phyloP scores from a whole-genome alignment of 345 rosid species.

The Brassica cretica region DNA sequence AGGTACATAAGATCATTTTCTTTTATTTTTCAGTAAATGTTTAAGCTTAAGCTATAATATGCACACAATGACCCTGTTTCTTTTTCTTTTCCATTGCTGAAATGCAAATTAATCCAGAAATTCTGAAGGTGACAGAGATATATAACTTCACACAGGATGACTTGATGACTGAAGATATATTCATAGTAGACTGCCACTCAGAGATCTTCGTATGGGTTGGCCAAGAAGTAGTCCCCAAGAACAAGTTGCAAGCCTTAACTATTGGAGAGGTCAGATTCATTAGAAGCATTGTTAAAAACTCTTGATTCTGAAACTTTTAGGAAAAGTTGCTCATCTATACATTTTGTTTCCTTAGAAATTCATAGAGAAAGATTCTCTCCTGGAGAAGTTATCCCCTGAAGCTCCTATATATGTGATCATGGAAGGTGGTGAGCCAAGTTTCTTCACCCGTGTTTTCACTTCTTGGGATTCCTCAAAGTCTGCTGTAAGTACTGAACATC shows the following conservation, averaged over 20 bases:
- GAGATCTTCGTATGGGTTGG: conserved; percentile 97
- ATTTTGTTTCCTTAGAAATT: conserved; percentile 60
- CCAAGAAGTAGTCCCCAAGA: conserved; percentile 75
- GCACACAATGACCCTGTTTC: conserved; percentile 27
- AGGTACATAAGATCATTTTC: conserved; percentile 46
- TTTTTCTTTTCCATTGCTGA: conserved; percentile 10
- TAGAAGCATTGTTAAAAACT: background rate
- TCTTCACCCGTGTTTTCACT: conserved; percentile 85
- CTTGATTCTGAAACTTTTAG: background rate
- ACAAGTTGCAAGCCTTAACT: conserved; percentile 61
- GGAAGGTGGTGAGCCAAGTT: conserved; percentile 94
- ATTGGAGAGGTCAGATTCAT: conserved; percentile 74
- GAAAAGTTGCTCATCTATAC: conserved; percentile 22
- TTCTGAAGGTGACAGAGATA: conserved; percentile 86
- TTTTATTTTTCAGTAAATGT: background rate
- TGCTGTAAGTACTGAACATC: conserved; percentile 49
- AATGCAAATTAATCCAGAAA: conserved; percentile 51
- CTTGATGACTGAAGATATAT: conserved; percentile 97
- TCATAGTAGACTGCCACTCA: conserved; percentile 77
- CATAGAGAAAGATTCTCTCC: conserved; percentile 71
- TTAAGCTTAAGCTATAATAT: conserved; percentile 20
- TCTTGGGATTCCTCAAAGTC: conserved; percentile 86
- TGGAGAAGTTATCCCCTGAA: conserved; percentile 71
- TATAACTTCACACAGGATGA: conserved; percentile 92
- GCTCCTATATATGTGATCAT: conserved; percentile 70